These are phyloP conservation scores for Fusarium annulatum DNA, from an alignment of 2,329 filamentous ascomycete genomes.

Conservation along the genomic window DNA sequence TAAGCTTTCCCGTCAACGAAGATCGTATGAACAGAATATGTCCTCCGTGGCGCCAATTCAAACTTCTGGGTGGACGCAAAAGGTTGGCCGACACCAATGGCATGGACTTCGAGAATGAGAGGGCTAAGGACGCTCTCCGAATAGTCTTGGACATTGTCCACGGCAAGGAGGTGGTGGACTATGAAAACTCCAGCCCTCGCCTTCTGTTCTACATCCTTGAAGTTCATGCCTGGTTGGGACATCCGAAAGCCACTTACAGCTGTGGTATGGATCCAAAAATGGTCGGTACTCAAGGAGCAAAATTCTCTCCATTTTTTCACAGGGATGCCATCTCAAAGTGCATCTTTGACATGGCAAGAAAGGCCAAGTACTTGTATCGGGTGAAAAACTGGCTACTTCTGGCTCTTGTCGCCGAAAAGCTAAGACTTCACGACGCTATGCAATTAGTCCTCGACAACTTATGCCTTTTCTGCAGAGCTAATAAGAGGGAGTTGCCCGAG, in stretches of 20 bases:
- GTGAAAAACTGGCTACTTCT: slow-evolving; percentile 32
- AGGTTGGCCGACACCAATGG: neutral
- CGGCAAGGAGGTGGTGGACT: neutral
- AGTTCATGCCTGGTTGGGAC: slow-evolving; percentile 17
- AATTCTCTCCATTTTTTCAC: slow-evolving; percentile 1
- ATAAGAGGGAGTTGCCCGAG: neutral
- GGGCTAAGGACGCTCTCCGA: slow-evolving; percentile 3
- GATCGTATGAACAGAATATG: slow-evolving; percentile 8
- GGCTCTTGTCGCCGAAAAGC: slow-evolving; percentile 18
- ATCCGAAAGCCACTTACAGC: neutral
- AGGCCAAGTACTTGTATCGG: neutral
- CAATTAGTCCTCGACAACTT: neutral
- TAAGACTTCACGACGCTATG: neutral
- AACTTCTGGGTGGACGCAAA: neutral
- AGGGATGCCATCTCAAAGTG: neutral
- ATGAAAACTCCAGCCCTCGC: neutral
- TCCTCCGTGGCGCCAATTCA: neutral
- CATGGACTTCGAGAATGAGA: neutral
- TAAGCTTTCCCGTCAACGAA: neutral
- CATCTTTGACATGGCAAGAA: neutral
- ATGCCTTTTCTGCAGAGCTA: slow-evolving; percentile 1
- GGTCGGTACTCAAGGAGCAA: neutral
- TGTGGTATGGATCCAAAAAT: neutral
- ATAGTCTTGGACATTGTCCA: slow-evolving; percentile 14
- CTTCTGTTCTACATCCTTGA: slow-evolving; percentile 29